Evolutionary conservation across 1,284 basidiomycete genomes (phyloP), one percentile per base, ranked within the genome.

Genomic region (Melampsora occidentalis): DNA sequence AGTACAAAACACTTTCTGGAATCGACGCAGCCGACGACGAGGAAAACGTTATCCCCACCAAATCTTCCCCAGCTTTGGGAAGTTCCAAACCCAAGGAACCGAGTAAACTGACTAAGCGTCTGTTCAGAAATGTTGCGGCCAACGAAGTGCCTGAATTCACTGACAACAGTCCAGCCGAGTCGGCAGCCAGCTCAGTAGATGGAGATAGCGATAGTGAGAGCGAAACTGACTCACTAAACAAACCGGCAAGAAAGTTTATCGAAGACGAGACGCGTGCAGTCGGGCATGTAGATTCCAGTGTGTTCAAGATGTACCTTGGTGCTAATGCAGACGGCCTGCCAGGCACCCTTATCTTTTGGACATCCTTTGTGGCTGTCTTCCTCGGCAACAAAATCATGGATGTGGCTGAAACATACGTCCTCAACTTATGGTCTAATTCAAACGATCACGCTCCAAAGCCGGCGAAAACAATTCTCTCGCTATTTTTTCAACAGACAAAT

Each of bases 181-280:
- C 72, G 14, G 77, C 77, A 22, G 75, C 59, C 5, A 78, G 78
- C 20, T 76, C 78, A 12, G 77, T 76, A 31, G 71, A 71, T 16
- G 78, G 78, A 12, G 64, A 77, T 69, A 18, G 77, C 35, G 33
- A 64, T n/a, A 64, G 28, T 39, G 62, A 64, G 7, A 64, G 35
- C 35, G 35, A 39, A 10, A 31, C n/a, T n/a, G 62, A 64, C 22
- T 39, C 28, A 7, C 33, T 33, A 10, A 64, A 33, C n/a, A 31
- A 64, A 64, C 62, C 62, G 9, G 90, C 91, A 0, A 86, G 92
- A 67, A 96, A 94, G 83, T 86, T 97, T 25, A 86, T 97, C 46
- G 93, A 96, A 82, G 94, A 97, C 80, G 94, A 97, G 83, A 89
- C 89, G 78, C 87, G 93, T 7, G 94, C 92, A 0, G 89, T 92